Conservation (phyloP, 2,329 filamentous ascomycete genomes). For the Dichotomopilus funicola region DNA sequence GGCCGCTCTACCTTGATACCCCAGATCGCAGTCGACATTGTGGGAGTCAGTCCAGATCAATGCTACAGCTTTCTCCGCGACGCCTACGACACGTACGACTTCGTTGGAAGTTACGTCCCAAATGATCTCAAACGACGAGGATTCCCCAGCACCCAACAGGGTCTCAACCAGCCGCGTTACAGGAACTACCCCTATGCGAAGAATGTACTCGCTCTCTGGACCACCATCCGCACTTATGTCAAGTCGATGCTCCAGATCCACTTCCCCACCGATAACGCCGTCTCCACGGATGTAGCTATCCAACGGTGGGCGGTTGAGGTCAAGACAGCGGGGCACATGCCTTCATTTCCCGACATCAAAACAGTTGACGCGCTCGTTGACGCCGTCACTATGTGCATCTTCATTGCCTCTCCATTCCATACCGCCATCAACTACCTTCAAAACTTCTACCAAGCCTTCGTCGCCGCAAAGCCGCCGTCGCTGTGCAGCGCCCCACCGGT, state of each 20-base stretch:
- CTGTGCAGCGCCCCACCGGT: constrained; percentile 32
- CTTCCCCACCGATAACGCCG: constrained; percentile 29
- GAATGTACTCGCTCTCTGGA: constrained; percentile 41
- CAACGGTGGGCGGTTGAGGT: constrained; percentile 37
- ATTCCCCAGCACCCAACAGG: constrained; percentile 32
- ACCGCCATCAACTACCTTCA: constrained; percentile 47
- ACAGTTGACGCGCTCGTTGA: constrained; percentile 38
- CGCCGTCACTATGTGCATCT: constrained; percentile 46
- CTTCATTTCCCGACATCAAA: constrained; percentile 37
- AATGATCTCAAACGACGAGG: constrained; percentile 38
- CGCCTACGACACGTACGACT: constrained; percentile 40
- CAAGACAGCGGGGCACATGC: constrained; percentile 33
- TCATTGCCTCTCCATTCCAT: constrained; percentile 44
- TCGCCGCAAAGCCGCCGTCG: constrained; percentile 37
- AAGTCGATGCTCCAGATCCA: constrained; percentile 30
- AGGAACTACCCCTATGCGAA: constrained; percentile 44
- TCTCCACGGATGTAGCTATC: constrained; percentile 30
- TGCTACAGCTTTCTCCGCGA: constrained; percentile 33
- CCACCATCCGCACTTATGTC: constrained; percentile 37
- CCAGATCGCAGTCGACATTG: constrained; percentile 36
- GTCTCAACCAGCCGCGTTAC: constrained; percentile 33
- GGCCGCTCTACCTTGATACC: constrained; percentile 40
- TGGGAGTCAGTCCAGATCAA: constrained; percentile 35
- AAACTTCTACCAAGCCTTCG: constrained; percentile 44
- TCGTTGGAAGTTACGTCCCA: constrained; percentile 38